Conservation (phyloP, 1,284 basidiomycete genomes). For the Xerocomus nothofagi region DNA sequence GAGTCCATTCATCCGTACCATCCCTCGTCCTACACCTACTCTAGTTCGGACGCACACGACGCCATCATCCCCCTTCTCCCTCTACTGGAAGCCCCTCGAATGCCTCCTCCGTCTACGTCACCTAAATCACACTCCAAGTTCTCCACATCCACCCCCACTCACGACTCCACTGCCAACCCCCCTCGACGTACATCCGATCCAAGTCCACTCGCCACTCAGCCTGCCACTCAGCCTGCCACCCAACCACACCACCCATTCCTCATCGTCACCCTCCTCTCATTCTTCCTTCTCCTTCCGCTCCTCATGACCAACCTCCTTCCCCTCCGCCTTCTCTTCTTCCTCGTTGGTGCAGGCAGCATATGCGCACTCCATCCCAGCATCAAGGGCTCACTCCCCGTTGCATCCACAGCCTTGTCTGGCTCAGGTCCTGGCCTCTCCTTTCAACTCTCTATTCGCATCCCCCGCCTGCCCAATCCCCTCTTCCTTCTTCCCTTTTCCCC, state of each 20-base stretch:
- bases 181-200: neutral
- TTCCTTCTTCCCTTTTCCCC: neutral
- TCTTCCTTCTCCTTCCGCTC: constrained; percentile 48
- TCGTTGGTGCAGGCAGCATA: constrained; percentile 55
- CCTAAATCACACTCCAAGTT: neutral
- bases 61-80: constrained; percentile 31
- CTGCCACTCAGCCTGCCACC: neutral
- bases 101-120: neutral
- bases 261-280: constrained; percentile 43
- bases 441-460: constrained; percentile 12
- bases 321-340: constrained; percentile 56
- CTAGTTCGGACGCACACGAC: constrained; percentile 42
- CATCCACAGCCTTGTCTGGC: constrained; percentile 12
- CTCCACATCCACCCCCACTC: neutral
- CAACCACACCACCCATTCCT: constrained; percentile 41
- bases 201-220: neutral
- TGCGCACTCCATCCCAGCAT: constrained; percentile 10
- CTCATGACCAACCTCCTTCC: constrained; percentile 57
- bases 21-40: neutral
- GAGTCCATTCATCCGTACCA: constrained; percentile 26
- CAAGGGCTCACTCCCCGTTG: constrained; percentile 2
- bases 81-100: constrained; percentile 37
- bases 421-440: constrained; percentile 22
- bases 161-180: neutral
- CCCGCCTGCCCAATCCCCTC: constrained; percentile 4